Conservation (phyloP, 352 stramenopile species). For the Halophytophthora polymorphica region DNA sequence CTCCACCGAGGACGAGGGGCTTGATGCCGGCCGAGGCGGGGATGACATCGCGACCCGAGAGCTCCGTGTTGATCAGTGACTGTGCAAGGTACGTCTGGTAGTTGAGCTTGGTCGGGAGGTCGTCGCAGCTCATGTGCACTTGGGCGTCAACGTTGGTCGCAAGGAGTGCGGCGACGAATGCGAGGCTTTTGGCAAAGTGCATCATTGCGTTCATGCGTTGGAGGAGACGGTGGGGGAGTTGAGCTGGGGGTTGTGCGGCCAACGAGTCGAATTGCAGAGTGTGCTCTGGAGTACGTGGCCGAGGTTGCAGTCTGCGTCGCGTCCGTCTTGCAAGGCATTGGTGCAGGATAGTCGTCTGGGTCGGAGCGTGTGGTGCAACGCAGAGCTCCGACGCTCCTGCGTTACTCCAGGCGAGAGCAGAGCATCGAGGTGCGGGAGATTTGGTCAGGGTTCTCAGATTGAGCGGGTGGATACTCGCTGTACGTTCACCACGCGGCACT, state of each 20-base stretch:
- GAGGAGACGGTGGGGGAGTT: background rate
- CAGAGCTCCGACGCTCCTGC: too few relatives aligned
- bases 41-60: background rate
- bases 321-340: too few relatives aligned
- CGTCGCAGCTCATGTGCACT: constrained; percentile 8
- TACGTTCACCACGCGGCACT: too few relatives aligned
- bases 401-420: background rate
- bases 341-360: too few relatives aligned
- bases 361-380: too few relatives aligned
- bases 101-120: constrained; percentile 20
- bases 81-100: constrained; percentile 31
- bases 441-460: too few relatives aligned
- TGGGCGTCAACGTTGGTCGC: constrained; percentile 14
- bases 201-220: constrained; percentile 4
- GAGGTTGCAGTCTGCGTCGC: background rate
- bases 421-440: constrained; percentile 4
- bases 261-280: constrained; percentile 15
- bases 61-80: constrained; percentile 11
- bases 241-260: too few relatives aligned
- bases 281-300: background rate
- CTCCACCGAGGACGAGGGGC: constrained; percentile 39
- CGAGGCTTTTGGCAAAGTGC: constrained; percentile 13
- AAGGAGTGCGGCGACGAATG: constrained; percentile 20
- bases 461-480: too few relatives aligned
- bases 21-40: constrained; percentile 16